Evolutionary conservation across 495 filamentous ascomycete species (phyloP).

Genomic region (Talaromyces thailandensis): DNA sequence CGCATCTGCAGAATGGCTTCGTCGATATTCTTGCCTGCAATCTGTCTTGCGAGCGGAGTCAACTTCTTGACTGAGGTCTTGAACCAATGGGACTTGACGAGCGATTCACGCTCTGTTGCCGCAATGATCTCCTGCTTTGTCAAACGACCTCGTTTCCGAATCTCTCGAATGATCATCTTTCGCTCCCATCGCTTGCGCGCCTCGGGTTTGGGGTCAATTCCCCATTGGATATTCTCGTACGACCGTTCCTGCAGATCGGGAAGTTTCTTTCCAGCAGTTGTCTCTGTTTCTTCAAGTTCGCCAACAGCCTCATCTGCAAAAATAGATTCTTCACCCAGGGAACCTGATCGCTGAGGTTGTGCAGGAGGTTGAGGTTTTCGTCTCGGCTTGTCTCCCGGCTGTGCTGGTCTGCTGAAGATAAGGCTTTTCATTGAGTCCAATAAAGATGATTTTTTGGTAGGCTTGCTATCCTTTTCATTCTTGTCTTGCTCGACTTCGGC

Average conservation of each 20-base stretch:
- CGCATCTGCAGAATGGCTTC: constrained; percentile 94
- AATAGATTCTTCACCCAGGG: constrained; percentile 30
- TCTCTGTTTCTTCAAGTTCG: constrained; percentile 6
- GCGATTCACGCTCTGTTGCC: constrained; percentile 62
- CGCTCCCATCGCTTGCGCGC: constrained; percentile 63
- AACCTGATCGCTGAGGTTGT: constrained; percentile 22
- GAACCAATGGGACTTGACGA: constrained; percentile 54
- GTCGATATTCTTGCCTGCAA: constrained; percentile 80
- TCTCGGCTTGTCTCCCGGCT: constrained; percentile 16
- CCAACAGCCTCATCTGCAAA: constrained; percentile 26
- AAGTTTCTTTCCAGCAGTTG: not conserved
- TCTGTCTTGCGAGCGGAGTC: constrained; percentile 70
- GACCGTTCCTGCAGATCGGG: constrained; percentile 27
- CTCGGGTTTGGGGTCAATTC: constrained; percentile 60
- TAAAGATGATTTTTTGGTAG: constrained; percentile 10
- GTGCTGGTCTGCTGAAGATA: constrained; percentile 18
- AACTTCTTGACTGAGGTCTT: constrained; percentile 88
- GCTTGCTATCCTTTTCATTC: constrained; percentile 7
- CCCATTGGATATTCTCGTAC: constrained; percentile 39
- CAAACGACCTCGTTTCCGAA: constrained; percentile 59
- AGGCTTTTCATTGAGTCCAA: constrained; percentile 30
- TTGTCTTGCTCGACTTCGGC: constrained; percentile 20
- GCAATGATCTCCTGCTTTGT: constrained; percentile 52
- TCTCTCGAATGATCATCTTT: constrained; percentile 67
- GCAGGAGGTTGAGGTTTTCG: constrained; percentile 20